Percentiles rank a stretch among this genome's conserved stretches.
phyloP scores from a whole-genome alignment of 352 stramenopile genomes.

The Pythium aristosporum region DNA sequence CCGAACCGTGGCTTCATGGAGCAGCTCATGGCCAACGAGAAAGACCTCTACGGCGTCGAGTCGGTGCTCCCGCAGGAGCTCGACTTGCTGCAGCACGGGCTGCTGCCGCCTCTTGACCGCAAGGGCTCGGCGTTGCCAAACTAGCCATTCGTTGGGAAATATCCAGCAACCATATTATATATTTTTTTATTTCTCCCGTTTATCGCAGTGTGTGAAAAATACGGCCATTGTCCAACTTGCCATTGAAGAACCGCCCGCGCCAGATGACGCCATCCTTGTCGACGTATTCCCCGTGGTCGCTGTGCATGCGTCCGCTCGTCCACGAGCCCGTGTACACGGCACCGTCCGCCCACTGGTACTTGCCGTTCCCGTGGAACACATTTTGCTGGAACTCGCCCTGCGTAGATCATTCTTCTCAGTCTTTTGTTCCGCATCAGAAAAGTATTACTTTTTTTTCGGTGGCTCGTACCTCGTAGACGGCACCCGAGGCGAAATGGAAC shows the following conservation, averaged over 20 bases:
- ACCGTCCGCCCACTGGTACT: constrained; percentile 70
- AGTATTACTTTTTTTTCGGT: not conserved
- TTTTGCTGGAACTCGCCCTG: constrained; percentile 65
- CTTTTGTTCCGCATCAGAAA: not conserved
- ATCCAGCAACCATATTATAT: not conserved
- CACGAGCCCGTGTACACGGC: constrained; percentile 61
- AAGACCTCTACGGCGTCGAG: constrained; percentile 61
- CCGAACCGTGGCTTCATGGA: constrained; percentile 80
- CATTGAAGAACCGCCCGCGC: constrained; percentile 71
- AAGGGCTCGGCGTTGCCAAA: constrained; percentile 50
- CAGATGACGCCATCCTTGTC: constrained; percentile 78
- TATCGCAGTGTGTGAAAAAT: constrained; percentile 77
- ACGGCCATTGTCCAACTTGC: constrained; percentile 83
- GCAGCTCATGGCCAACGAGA: constrained; percentile 69
- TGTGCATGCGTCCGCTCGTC: constrained; percentile 73
- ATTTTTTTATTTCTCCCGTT: constrained; percentile 16
- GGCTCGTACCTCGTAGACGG: constrained; percentile 53
- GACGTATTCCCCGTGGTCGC: constrained; percentile 55
- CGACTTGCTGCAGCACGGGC: constrained; percentile 63
- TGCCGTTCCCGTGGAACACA: constrained; percentile 57
- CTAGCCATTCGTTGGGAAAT: not conserved
- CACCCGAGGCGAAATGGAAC: constrained; percentile 69
- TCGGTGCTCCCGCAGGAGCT: constrained; percentile 66
- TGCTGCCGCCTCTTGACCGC: constrained; percentile 58
- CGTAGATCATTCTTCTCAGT: not conserved